Conservation (phyloP, 164 flowering plant species). For the Vitis rotundifolia region DNA sequence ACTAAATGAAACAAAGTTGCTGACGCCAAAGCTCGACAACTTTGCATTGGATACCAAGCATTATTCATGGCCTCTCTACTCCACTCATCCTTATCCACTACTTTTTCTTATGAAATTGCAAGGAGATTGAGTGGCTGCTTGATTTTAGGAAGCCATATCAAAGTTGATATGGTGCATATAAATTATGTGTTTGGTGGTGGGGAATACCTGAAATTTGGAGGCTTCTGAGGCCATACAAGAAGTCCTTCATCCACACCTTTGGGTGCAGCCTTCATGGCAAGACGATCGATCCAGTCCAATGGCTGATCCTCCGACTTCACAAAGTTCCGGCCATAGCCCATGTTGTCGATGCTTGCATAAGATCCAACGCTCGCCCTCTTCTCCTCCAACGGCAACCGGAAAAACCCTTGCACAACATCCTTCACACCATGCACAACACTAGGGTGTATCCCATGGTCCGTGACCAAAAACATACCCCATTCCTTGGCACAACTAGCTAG, state of each 20-base stretch:
- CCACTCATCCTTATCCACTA: too few relatives aligned
- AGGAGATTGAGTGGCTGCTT: too few relatives aligned
- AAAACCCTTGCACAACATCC: constrained; percentile 31
- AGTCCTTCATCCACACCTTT: not conserved
- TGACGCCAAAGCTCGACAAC: too few relatives aligned
- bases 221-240: too few relatives aligned
- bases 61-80: too few relatives aligned
- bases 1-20: too few relatives aligned
- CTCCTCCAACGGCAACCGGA: constrained; percentile 24
- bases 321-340: constrained; percentile 33
- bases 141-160: too few relatives aligned
- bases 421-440: constrained; percentile 11
- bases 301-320: constrained; percentile 25
- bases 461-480: constrained; percentile 23
- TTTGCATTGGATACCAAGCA: too few relatives aligned
- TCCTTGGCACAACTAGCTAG: constrained; percentile 17
- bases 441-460: constrained; percentile 22
- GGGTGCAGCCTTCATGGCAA: constrained; percentile 27
- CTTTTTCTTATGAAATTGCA: too few relatives aligned
- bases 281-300: constrained; percentile 35
- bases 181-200: not conserved
- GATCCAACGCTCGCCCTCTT: constrained; percentile 30
- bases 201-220: too few relatives aligned
- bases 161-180: too few relatives aligned
- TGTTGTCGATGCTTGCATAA: constrained; percentile 21